Evolutionary conservation across 495 filamentous ascomycete genomes (phyloP), one percentile per base, ranked within the genome.

Genomic region (Penicillium bovifimosum): DNA sequence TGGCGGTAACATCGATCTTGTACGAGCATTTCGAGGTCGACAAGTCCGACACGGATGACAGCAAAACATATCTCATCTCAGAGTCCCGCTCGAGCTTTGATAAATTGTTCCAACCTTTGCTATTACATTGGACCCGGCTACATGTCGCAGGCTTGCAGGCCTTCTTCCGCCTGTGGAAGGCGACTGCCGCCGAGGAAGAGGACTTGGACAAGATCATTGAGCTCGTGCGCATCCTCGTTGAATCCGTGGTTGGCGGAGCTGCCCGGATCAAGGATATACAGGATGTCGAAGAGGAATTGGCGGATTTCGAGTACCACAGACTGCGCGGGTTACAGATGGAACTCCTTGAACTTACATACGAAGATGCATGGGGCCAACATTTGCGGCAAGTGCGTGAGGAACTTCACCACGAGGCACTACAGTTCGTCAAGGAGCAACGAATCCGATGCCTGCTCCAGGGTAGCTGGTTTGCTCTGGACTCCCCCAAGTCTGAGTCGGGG

Each of bases 1-100:
- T 99, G 53, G 86, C 91, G 0, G 85, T 96, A 20, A 97, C 92
- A 3, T 78, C 82, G 26, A 88, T 95, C 11, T 71, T 99, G 11
- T 96, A 93, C 66, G 90, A 97, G 54, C 91, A 96, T 73, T 99
- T 99, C 55, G 88, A 95, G 53, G 86, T 96, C 28, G 89, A 93
- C 54, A 91, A 88, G 61, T 85, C 87, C 2, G 90, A 93, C 46
- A 70, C 86, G 51, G 88, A 92, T 53, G 91, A 96, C 57, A 73
- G 80, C 5, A 88, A 90, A 65, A 83, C 77, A 9, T 93, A 91
- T 55, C 76, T 87, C 52, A 68, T 85, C 3, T 68, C 93, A 40
- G 92, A 96, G 53, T 87, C 87, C 17, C 80, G 82, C 18, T 81
- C 86, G 27, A 83, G 88, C 38, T 81, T 95, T 56, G 93, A 99